Evolutionary conservation across 768 basidiomycete species (phyloP).

Genomic region (Chalciporus pseudorubinellus): DNA sequence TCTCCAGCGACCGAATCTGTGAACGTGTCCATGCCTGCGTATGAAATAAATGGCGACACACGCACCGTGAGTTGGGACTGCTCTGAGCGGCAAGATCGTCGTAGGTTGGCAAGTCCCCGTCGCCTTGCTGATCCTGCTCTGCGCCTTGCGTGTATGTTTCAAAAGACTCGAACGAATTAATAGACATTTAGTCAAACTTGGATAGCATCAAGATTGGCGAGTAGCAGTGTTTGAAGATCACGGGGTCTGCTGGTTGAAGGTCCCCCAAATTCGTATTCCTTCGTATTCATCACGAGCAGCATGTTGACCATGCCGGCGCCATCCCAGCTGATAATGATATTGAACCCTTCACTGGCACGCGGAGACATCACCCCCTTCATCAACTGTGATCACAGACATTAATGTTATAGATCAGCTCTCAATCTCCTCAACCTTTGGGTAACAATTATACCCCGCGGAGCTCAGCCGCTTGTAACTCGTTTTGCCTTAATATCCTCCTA

Average conservation of each 20-base stretch:
- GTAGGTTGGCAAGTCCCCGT: slow-evolving; percentile 71
- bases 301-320: neutral
- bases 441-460: no score
- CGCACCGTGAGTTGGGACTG: slow-evolving; percentile 80
- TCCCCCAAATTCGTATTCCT: neutral
- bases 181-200: slow-evolving; percentile 14
- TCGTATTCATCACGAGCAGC: neutral
- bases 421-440: no score
- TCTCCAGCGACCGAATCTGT: slow-evolving; percentile 81
- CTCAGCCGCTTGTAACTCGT: no score
- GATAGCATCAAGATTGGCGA: neutral
- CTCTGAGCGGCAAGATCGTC: slow-evolving; percentile 74
- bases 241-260: neutral
- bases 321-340: neutral
- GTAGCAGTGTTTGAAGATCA: neutral
- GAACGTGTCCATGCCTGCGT: neutral
- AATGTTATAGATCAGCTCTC: no score
- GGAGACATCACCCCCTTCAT: neutral
- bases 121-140: slow-evolving; percentile 42
- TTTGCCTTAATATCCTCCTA: no score
- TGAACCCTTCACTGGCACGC: neutral
- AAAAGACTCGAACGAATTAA: slow-evolving; percentile 22
- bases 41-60: slow-evolving; percentile 5
- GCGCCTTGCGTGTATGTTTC: slow-evolving; percentile 29
- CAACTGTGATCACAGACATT: neutral